phyloP scores from a whole-genome alignment of 2,329 filamentous ascomycete species.

The Rutstroemia sp. region DNA sequence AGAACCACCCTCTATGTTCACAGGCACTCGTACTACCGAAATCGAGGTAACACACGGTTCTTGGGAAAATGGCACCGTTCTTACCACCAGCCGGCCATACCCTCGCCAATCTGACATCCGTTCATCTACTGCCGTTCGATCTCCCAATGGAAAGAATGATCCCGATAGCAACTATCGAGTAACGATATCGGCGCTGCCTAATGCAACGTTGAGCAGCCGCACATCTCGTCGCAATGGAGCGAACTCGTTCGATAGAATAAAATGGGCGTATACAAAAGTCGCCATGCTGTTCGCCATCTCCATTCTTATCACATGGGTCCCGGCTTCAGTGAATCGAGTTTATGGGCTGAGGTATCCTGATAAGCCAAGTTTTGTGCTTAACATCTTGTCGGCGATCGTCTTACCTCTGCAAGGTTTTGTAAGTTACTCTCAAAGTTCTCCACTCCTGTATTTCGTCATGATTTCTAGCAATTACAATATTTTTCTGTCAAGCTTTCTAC shows the following conservation, averaged over 20 bases:
- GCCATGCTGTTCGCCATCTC: conserved; percentile 65
- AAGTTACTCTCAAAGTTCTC: neutral
- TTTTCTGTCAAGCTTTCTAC: neutral
- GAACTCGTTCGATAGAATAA: conserved; percentile 45
- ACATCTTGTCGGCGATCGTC: conserved; percentile 64
- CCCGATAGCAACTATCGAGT: conserved; percentile 10
- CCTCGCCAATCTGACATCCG: neutral
- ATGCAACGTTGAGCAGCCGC: neutral
- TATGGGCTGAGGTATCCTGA: conserved; percentile 56
- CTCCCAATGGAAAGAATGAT: neutral
- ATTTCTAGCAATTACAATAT: too few species aligned
- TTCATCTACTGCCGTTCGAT: neutral
- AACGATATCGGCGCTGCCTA: conserved; percentile 9
- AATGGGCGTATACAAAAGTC: conserved; percentile 62
- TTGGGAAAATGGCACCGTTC: neutral
- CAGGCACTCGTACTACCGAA: conserved; percentile 19
- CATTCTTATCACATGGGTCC: conserved; percentile 67
- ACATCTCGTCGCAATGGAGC: neutral
- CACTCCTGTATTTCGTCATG: neutral
- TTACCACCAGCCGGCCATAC: neutral
- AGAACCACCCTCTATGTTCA: neutral
- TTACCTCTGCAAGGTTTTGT: conserved; percentile 69
- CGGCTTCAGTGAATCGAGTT: conserved; percentile 67
- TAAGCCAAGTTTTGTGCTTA: conserved; percentile 48
- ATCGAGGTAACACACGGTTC: conserved; percentile 16